Percentiles rank a stretch among this genome's conserved stretches.
These are phyloP conservation scores for Monosporascus sp. DNA, from an alignment of 2,329 filamentous ascomycete species.

Conservation along the genomic window DNA sequence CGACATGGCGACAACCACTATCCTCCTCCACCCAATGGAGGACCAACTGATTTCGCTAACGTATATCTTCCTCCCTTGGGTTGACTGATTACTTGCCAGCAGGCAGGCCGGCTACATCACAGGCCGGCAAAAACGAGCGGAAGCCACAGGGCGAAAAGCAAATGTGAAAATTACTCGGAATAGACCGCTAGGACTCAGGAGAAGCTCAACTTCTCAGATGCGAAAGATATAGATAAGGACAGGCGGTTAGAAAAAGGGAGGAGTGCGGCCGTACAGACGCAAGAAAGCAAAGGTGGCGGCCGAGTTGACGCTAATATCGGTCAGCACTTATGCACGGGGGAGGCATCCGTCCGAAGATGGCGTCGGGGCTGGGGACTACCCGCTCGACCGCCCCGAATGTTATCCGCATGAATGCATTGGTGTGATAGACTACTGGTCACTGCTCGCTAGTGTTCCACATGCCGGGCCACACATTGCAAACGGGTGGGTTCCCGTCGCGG, in stretches of 20 bases:
- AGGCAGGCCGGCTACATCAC: background rate
- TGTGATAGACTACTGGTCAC: no score
- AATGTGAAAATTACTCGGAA: background rate
- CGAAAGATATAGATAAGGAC: background rate
- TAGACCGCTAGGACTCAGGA: background rate
- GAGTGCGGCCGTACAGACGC: background rate
- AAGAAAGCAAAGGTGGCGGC: background rate
- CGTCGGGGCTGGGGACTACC: no score
- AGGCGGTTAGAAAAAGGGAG: background rate
- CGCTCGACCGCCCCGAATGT: no score
- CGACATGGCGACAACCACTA: conserved; percentile 7
- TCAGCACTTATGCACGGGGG: background rate
- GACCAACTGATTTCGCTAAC: background rate
- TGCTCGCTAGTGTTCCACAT: no score
- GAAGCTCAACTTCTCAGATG: background rate
- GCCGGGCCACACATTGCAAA: no score
- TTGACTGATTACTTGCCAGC: background rate
- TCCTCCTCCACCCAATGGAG: background rate
- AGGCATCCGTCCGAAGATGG: background rate
- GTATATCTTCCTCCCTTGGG: background rate
- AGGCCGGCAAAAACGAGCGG: background rate
- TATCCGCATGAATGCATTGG: no score
- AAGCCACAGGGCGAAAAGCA: background rate
- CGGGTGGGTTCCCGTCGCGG: no score
- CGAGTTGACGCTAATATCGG: background rate